Conservation (phyloP, 1,139 yeast species). For the Debaryomyces fabryi region DNA sequence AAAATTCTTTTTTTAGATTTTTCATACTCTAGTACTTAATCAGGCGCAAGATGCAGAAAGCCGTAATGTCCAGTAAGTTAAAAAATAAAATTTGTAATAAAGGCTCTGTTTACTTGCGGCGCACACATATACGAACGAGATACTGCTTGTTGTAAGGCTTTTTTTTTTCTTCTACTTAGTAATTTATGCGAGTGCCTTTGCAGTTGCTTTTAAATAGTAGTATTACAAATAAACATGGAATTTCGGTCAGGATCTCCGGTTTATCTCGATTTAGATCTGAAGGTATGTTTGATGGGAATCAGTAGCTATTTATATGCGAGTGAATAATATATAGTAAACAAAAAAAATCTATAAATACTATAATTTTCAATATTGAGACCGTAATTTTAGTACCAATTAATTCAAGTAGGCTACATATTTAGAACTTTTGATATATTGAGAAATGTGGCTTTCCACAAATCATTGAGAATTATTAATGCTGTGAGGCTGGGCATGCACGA, state of each 20-base stretch:
- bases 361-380: too few species aligned
- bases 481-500: neutral
- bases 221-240: neutral
- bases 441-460: too few species aligned
- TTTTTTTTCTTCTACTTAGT: neutral
- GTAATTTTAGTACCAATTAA: too few species aligned
- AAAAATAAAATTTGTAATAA: neutral
- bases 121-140: neutral
- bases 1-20: slow-evolving; percentile 29
- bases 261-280: neutral
- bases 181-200: neutral
- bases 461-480: too few species aligned
- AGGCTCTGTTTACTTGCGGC: neutral
- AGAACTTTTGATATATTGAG: neutral
- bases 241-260: neutral
- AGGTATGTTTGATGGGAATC: neutral
- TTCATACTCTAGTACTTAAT: neutral
- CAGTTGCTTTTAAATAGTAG: neutral
- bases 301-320: neutral
- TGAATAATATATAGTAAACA: neutral
- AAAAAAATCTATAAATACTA: neutral
- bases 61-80: neutral
- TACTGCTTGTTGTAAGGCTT: neutral
- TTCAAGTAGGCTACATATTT: too few species aligned
- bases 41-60: neutral